phyloP scores from a whole-genome alignment of 1,284 basidiomycete species.

The Xerocomus nothofagi region DNA sequence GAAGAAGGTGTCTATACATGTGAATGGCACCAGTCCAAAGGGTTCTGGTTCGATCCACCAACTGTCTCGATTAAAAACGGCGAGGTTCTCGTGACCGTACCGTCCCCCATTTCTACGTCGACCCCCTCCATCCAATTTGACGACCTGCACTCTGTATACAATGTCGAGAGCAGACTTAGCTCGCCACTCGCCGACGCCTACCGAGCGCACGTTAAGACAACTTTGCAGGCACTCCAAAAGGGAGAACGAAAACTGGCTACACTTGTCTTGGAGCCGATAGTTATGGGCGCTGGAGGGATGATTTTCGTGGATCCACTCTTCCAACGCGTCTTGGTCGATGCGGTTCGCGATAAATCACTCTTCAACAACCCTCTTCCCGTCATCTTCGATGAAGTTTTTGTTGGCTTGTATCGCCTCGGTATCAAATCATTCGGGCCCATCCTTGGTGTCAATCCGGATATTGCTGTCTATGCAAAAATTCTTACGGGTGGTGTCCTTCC shows the following conservation, averaged over 20 bases:
- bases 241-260: slow-evolving; percentile 57
- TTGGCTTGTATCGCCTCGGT: slow-evolving; percentile 87
- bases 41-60: slow-evolving; percentile 93
- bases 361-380: slow-evolving; percentile 70
- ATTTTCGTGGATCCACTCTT: slow-evolving; percentile 97
- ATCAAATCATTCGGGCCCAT: slow-evolving; percentile 63
- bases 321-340: slow-evolving; percentile 85
- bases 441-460: slow-evolving; percentile 78
- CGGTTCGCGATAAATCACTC: slow-evolving; percentile 56
- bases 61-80: slow-evolving; percentile 71
- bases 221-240: slow-evolving; percentile 52
- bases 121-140: slow-evolving; percentile 30
- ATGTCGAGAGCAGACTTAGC: slow-evolving; percentile 63
- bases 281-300: slow-evolving; percentile 98
- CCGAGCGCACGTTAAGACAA: slow-evolving; percentile 54
- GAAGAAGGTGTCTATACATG: slow-evolving; percentile 92
- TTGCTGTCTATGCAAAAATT: slow-evolving; percentile 91
- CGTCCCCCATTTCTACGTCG: slow-evolving; percentile 46
- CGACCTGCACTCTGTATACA: slow-evolving; percentile 69
- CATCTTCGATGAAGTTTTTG: slow-evolving; percentile 96
- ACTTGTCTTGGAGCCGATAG: slow-evolving; percentile 87
- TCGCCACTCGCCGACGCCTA: slow-evolving; percentile 70
- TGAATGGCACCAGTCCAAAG: slow-evolving; percentile 94
- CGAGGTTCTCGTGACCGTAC: slow-evolving; percentile 58
- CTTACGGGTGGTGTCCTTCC: slow-evolving; percentile 93